Percentiles rank a stretch among this genome's conserved stretches.
Conservation (phyloP, 192 early-diverging fungal genomes). For the Entomortierella chlamydospora region DNA sequence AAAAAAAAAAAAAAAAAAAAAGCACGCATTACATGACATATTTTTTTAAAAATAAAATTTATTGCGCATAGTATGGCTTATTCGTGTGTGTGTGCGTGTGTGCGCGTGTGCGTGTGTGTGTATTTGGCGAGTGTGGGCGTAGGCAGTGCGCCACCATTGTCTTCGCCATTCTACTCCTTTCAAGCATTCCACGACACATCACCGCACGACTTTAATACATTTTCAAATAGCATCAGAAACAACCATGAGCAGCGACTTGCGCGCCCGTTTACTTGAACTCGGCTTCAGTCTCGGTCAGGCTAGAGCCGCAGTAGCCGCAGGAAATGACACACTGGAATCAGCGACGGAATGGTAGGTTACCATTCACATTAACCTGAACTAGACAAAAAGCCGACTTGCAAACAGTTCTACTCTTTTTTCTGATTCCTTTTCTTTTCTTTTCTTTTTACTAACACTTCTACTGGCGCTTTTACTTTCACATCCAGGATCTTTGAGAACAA, state of each 20-base stretch:
- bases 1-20: no score
- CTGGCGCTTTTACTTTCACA: background rate
- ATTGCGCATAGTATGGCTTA: no score
- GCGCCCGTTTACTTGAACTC: constrained; percentile 31
- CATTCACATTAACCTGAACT: background rate
- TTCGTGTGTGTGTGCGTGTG: no score
- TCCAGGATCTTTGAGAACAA: constrained; percentile 38
- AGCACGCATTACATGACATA: no score
- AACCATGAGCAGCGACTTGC: constrained; percentile 43
- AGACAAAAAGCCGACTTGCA: no score
- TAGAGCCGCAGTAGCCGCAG: constrained; percentile 46
- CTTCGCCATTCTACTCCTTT: background rate
- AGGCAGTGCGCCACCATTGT: no score
- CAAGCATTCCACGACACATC: background rate
- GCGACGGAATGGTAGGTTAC: constrained; percentile 37
- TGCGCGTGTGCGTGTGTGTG: no score
- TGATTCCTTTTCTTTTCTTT: no score
- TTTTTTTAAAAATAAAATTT: no score
- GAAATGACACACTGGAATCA: constrained; percentile 25
- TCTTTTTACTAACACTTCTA: background rate
- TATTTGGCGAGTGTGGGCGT: no score
- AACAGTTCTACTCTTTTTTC: no score
- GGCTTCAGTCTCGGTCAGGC: constrained; percentile 50
- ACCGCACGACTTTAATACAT: background rate
- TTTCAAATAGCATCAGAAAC: no score